These are phyloP conservation scores for Phytophthora rubi DNA, from an alignment of 352 stramenopile species.

Conservation along the genomic window DNA sequence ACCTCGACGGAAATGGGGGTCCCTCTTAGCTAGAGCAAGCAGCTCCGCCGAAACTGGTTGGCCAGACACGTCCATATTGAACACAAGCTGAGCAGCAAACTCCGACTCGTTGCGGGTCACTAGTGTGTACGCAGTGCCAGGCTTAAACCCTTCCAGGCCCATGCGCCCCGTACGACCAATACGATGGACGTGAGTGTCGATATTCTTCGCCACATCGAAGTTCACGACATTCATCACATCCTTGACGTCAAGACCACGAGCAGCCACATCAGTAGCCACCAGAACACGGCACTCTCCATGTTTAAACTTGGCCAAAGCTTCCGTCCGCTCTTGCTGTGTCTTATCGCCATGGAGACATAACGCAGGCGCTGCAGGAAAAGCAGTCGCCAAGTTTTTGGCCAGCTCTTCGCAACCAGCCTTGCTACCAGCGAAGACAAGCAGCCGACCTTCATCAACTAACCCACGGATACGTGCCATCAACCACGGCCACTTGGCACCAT, in stretches of 20 bases:
- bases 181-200: constrained; percentile 91
- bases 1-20: constrained; percentile 61
- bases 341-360: constrained; percentile 85
- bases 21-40: constrained; percentile 57
- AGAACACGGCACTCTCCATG: constrained; percentile 67
- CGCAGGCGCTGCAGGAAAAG: constrained; percentile 29
- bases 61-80: constrained; percentile 85
- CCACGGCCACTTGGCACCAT: constrained; percentile 90
- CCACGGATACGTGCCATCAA: constrained; percentile 64
- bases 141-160: constrained; percentile 78
- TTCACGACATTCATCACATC: constrained; percentile 92
- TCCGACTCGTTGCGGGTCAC: constrained; percentile 74
- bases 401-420: constrained; percentile 89
- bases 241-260: constrained; percentile 89
- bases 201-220: constrained; percentile 92
- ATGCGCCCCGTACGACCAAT: constrained; percentile 90
- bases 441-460: constrained; percentile 72
- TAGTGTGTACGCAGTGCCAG: constrained; percentile 85
- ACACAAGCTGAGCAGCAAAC: constrained; percentile 81
- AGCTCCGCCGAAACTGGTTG: constrained; percentile 66
- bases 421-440: constrained; percentile 88
- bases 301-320: constrained; percentile 75
- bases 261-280: constrained; percentile 89
- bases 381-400: constrained; percentile 61
- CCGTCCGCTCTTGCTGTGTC: constrained; percentile 72